A percentile compares a stretch with the other conserved stretches of the same genome.
These are phyloP conservation scores for Marchantia paleacea DNA, from an alignment of 225 moss, liverwort and hornwort species.

Conservation along the genomic window DNA sequence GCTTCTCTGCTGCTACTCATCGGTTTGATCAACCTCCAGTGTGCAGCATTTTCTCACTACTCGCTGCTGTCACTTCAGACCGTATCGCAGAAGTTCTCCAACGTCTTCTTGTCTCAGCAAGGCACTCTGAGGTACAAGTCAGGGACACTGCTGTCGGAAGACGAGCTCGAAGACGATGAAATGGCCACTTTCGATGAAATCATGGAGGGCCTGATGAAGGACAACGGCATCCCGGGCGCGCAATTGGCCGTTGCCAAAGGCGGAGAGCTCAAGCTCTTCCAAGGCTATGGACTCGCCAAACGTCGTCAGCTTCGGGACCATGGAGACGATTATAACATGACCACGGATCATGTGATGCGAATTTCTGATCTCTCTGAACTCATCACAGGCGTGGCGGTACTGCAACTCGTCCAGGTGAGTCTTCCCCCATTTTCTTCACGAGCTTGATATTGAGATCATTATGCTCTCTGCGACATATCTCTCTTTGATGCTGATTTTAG, in stretches of 20 bases:
- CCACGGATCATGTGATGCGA: conserved; percentile 3
- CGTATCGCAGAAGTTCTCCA: neutral
- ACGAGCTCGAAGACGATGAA: neutral
- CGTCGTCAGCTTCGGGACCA: neutral
- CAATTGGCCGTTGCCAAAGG: conserved; percentile 21
- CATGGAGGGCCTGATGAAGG: conserved; percentile 10
- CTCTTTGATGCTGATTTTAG: too few species aligned
- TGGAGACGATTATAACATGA: neutral
- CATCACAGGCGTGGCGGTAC: conserved; percentile 15
- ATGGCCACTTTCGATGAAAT: conserved; percentile 10
- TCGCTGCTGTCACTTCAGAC: neutral
- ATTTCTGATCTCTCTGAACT: conserved; percentile 17
- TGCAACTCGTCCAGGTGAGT: conserved; percentile 12
- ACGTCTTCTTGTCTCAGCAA: neutral
- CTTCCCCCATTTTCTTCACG: too few species aligned
- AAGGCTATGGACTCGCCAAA: conserved; percentile 11
- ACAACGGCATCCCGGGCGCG: conserved; percentile 11
- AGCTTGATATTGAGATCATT: too few species aligned
- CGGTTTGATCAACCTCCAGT: neutral
- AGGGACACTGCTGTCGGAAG: neutral
- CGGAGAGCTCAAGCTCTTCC: conserved; percentile 14
- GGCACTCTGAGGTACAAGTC: neutral
- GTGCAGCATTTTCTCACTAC: conserved; percentile 3
- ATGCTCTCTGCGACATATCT: too few species aligned
- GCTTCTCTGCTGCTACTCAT: neutral